Evolutionary conservation across 192 early-diverging fungal species (phyloP).

Genomic region (Diversispora epigaea): DNA sequence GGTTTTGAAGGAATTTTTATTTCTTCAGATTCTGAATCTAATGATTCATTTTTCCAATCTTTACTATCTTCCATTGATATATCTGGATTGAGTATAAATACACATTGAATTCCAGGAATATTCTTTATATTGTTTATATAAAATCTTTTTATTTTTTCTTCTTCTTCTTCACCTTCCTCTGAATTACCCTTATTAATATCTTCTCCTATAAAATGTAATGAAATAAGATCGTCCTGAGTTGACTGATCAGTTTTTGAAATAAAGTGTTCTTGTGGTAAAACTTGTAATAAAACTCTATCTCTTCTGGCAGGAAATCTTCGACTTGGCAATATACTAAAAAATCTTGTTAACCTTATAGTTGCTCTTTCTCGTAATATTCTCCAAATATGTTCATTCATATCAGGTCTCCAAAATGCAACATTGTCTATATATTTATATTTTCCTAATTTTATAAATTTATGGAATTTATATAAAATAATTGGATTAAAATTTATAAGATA

Average conservation of each 20-base stretch:
- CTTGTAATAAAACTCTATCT: neutral
- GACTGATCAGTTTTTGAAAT: too few species aligned
- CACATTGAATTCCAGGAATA: neutral
- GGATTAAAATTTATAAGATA: neutral
- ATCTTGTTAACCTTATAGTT: neutral
- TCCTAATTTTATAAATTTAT: neutral
- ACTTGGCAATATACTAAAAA: neutral
- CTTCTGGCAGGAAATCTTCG: neutral
- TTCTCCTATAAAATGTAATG: too few species aligned
- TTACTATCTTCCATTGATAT: neutral
- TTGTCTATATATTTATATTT: constrained; percentile 10
- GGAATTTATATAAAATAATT: neutral
- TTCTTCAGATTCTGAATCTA: too few species aligned
- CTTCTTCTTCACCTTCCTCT: neutral
- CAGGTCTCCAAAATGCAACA: constrained; percentile 16
- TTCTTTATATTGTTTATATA: neutral
- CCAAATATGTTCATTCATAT: constrained; percentile 22
- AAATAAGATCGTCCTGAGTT: too few species aligned
- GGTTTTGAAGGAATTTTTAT: neutral
- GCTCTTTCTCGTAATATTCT: neutral
- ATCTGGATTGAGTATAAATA: neutral
- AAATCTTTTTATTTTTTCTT: neutral
- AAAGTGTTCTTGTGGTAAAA: neutral
- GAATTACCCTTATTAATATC: too few species aligned
- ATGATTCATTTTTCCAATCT: neutral